Evolutionary conservation across 371 early-diverging fungal species (phyloP).

Genomic region (Syncephalastrum sp.): DNA sequence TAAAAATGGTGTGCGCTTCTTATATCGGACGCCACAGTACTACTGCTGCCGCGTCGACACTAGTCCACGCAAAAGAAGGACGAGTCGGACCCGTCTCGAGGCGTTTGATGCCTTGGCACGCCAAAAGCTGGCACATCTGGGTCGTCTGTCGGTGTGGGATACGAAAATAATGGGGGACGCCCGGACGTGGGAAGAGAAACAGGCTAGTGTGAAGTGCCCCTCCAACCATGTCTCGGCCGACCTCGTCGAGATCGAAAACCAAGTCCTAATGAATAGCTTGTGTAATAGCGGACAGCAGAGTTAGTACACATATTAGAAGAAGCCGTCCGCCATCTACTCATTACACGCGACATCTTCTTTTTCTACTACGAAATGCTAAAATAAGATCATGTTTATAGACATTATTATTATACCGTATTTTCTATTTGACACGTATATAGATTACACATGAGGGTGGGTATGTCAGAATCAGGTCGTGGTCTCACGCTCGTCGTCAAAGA

Average conservation of each 20-base stretch:
- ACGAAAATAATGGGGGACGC: conserved; percentile 35
- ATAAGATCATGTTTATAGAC: background rate
- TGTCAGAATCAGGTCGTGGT: too few relatives aligned
- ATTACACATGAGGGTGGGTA: too few relatives aligned
- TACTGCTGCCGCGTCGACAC: conserved; percentile 53
- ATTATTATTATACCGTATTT: conserved; percentile 2
- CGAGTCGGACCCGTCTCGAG: conserved; percentile 37
- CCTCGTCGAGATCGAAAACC: conserved; percentile 49
- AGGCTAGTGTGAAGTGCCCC: conserved; percentile 27
- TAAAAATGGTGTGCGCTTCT: conserved; percentile 22
- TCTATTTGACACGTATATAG: background rate
- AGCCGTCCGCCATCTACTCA: background rate
- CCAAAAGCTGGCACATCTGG: conserved; percentile 20
- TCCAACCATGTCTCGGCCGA: conserved; percentile 49
- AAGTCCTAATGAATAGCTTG: conserved; percentile 43
- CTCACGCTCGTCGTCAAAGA: conserved; percentile 11
- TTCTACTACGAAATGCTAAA: background rate
- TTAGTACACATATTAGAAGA: too few relatives aligned
- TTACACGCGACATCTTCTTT: background rate
- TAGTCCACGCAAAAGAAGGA: conserved; percentile 29
- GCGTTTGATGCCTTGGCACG: conserved; percentile 35
- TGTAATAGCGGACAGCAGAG: conserved; percentile 16
- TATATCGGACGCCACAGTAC: conserved; percentile 54
- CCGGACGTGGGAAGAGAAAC: conserved; percentile 33
- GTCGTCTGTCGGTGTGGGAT: conserved; percentile 41